Evolutionary conservation across 352 stramenopile species (phyloP).

Genomic region (Elongisporangium anandrum): DNA sequence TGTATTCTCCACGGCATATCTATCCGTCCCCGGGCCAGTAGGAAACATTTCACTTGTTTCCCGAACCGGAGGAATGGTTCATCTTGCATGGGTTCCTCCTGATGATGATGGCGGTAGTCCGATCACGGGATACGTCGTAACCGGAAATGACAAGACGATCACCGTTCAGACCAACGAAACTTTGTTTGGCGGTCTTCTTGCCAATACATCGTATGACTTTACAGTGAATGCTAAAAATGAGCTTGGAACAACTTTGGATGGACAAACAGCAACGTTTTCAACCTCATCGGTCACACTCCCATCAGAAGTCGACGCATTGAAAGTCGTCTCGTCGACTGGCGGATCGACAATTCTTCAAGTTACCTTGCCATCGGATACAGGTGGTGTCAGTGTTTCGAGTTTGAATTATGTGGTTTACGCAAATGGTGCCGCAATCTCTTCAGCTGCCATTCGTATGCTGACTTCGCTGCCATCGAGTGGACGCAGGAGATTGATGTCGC

Average conservation of each 20-base stretch:
- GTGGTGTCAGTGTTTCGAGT: slow-evolving; percentile 19
- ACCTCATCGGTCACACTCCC: slow-evolving; percentile 25
- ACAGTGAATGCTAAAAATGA: slow-evolving; percentile 44
- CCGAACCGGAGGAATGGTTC: slow-evolving; percentile 35
- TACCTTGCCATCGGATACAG: slow-evolving; percentile 30
- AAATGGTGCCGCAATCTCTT: slow-evolving; percentile 25
- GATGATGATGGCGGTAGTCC: slow-evolving; percentile 50
- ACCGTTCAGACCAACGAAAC: slow-evolving; percentile 3
- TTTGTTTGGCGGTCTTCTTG: slow-evolving; percentile 32
- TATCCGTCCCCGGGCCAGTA: slow-evolving; percentile 46
- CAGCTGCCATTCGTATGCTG: slow-evolving; percentile 8
- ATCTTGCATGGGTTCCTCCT: slow-evolving; percentile 31
- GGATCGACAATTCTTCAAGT: slow-evolving; percentile 32
- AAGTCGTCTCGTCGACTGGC: slow-evolving; percentile 26
- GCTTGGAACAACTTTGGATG: slow-evolving; percentile 31
- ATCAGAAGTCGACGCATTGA: slow-evolving; percentile 16
- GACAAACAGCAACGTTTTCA: slow-evolving; percentile 12
- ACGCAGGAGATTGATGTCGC: background rate
- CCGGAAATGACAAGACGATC: slow-evolving; percentile 10
- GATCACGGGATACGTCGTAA: slow-evolving; percentile 38
- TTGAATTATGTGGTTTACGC: slow-evolving; percentile 39
- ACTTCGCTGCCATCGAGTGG: background rate
- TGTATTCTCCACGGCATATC: slow-evolving; percentile 32
- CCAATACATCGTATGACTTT: slow-evolving; percentile 38
- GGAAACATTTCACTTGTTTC: slow-evolving; percentile 10